Evolutionary conservation across 805 yeast species (phyloP), one percentile per base, ranked within the genome.

Genomic region (Ogataea saltuana): DNA sequence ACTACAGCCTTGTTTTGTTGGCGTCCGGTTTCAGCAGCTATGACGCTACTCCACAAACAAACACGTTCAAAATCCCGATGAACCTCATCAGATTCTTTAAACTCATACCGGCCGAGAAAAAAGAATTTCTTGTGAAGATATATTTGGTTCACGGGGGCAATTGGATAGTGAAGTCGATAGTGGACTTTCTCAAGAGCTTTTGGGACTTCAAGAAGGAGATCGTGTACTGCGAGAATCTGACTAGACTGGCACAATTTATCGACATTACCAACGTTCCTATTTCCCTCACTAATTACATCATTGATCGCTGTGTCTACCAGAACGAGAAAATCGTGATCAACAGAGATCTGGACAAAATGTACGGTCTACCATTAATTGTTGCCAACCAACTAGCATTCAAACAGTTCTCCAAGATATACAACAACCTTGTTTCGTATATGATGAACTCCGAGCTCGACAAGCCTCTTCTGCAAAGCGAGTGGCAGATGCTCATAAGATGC

Each of bases 91-190:
- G 71, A 54, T 71, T 78, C 35, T 58, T 78, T 33, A 74, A 71
- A 48, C 65, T 77, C 49, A 72, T 91, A 20, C 80, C 91, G 2
- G 72, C 75, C 12, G 71, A 70, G 4, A 65, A 73, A 33, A 76
- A 78, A 46, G 74, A 75, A 40, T 70, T 76, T 42, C 64, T 91
- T 33, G 67, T 68, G 39, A 83, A 80, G 55, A 70, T 88, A 3
- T 85, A 83, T 50, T 75, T 90, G 22, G 95, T 91, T 2, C 97
- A 91, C 64, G 97, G 90, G 53, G 46, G 49, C 2, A 83, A 85
- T 35, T 89, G 97, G 93, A 77, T 90, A 65, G 77, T 88, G 20
- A 79, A 88, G 54, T 83, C 95, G 0, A 75, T 88, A 27, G 76
- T 85, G 12, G 89, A 85, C 41, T 74, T 88, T 18, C 67, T 87